Evolutionary conservation across 495 filamentous ascomycete genomes (phyloP), one percentile per base, ranked within the genome.

Genomic region (Annulohypoxylon stygium): DNA sequence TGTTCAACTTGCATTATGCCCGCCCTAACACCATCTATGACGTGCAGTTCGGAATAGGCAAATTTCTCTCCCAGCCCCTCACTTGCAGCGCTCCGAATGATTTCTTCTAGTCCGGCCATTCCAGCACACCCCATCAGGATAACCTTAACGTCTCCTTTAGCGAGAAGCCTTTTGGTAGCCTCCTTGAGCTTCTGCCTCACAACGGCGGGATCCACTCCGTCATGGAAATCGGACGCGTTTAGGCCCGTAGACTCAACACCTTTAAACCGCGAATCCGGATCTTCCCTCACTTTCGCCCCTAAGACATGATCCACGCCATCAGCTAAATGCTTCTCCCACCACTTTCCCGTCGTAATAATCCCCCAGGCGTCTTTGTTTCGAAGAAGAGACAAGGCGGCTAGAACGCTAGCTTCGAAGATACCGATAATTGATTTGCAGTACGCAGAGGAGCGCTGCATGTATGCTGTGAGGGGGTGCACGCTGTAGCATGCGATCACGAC

Each of bases 401-500:
- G 80, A 4, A 97, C 79, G 68, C 90, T 91, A 2, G 93, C 91
- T 80, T 97, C 95, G 74, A 98, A 94, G 59, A 98, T 98, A 4
- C 95, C 96, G 0, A 91, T 90, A 3, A 95, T 91, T 12, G 87
- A 86, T 4, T 6, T 9, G 5, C 10, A 61, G 4, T 9, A 23
- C 11, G 9, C 53, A 57, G 16, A 74, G 64, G 53, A n/a, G 0
- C 80, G 70, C 14, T 85, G 83, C 2, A 98, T 80, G 34, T 83
- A 76, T 0, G 85, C 78, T 9, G 97, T 92, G 3, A 98, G 88
- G 0, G 94, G 93, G 73, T 98, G 96, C 1, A 90, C 88, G 73
- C 92, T 95, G 81, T 93, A 99, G 83, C 95, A 99, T 45, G 93
- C 93, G 1, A 99, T 85, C 0, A 98, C 83, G 70, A 95, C 92